Evolutionary conservation across 1,284 basidiomycete genomes (phyloP), one percentile per base, ranked within the genome.

Genomic region (Apiotrichum brassicae): DNA sequence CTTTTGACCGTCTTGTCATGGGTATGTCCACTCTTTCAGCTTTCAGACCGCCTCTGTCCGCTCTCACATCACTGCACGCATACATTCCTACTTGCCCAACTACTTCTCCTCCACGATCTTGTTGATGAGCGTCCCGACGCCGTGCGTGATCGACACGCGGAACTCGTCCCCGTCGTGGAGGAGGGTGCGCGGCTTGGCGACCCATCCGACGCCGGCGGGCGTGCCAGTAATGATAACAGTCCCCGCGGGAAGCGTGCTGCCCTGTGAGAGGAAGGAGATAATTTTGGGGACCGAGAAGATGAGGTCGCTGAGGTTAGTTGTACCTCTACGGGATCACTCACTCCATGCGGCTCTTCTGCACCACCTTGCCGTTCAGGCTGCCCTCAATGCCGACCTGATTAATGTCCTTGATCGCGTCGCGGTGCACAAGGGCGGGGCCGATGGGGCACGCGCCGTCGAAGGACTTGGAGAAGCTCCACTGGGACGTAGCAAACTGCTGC

Each of bases 231-330:
- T 78, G 61, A 92, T 86, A 54, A 92, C 75, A 0, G 84, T 83
- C 1, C 90, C 91, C 0, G 86, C 81, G 54, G 82, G 80, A 22
- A 95, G 81, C 0, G 90, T 94, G 4, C 88, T 89, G 1, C 85
- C 89, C 64, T 88, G 84, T 0, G 87, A 89, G 30, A 92, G 79
- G 76, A 83, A 86, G 0, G 87, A 77, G 50, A 76, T 63, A 55
- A 75, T 71, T 48, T 72, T 66, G 19, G 72, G 72, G 18, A 74
- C 61, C 7, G 63, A 59, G 51, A 76, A 76, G 60, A 75, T 75
- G 24, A 75, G 55, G 48, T 75, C 73, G 56, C 70, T 74, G 42
- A 4, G 40, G n/a, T 49, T 43, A 32, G 39, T 26, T 20, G 30
- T 9, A n/a, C n/a, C n/a, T n/a, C n/a, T n/a, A n/a, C n/a, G n/a